Conservation (phyloP, 2,329 filamentous ascomycete species). For the Aschersonia sp. region DNA sequence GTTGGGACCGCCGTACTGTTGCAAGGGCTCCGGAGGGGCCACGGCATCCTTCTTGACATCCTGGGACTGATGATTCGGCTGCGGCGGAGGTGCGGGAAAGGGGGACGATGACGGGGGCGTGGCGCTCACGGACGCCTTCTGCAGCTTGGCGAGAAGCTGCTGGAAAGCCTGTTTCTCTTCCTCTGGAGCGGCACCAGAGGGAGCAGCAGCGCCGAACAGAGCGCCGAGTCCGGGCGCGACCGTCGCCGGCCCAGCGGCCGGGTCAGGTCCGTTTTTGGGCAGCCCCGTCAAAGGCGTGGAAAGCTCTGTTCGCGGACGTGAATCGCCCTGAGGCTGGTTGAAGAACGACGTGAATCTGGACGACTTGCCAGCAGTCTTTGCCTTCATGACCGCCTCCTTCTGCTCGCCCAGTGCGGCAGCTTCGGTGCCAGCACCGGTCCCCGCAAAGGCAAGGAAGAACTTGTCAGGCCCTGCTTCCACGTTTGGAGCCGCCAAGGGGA, state of each 20-base stretch:
- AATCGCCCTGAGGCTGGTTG: constrained; percentile 32
- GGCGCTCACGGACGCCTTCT: constrained; percentile 35
- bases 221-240: constrained; percentile 2
- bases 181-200: constrained; percentile 23
- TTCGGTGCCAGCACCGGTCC: constrained; percentile 23
- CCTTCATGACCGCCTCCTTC: constrained; percentile 24
- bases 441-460: constrained; percentile 52
- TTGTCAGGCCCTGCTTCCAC: constrained; percentile 59
- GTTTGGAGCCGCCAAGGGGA: constrained; percentile 43
- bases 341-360: constrained; percentile 83
- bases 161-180: constrained; percentile 80
- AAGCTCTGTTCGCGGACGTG: constrained; percentile 32
- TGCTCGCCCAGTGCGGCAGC: constrained; percentile 38
- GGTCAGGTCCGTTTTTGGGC: constrained; percentile 6
- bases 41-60: constrained; percentile 21
- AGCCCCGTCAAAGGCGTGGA: constrained; percentile 25
- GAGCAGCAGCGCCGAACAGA: constrained; percentile 1
- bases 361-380: constrained; percentile 48
- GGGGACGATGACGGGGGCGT: constrained; percentile 29
- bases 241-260: constrained; percentile 2
- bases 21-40: constrained; percentile 32
- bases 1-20: constrained; percentile 29
- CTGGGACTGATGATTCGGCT: constrained; percentile 7
- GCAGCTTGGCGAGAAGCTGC: constrained; percentile 67
- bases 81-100: constrained; percentile 25